Base-by-base conservation (phyloP, 352 stramenopile genomes). In the Pythium volutum region DNA sequence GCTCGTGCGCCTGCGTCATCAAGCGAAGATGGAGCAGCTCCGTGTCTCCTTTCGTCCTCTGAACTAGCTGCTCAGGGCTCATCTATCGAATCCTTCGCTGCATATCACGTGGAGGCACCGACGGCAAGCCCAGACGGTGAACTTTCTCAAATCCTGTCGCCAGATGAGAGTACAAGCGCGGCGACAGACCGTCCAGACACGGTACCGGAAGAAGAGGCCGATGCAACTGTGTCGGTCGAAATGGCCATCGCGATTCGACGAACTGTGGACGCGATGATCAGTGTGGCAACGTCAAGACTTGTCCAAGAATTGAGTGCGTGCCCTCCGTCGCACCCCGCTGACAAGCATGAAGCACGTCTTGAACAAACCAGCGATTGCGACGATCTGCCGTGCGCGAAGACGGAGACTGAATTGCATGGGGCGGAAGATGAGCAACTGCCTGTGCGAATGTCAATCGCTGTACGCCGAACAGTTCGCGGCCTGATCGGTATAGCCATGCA, bases 401-500 rank as follows among this genome's bases (percentile, higher is more conserved):
- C 15, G 25, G 46, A 50, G 23, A 18, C 14, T 22, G 43, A 50
- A 50, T 25, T 22, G 23, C 38, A 25, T 0, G 34, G 62, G 22
- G 53, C 55, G 11, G 20, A 64, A 0, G 22, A 55, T 9, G 53
- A 57, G 26, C 33, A 63, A 22, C 67, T 84, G 26, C 55, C 72
- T n/a, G 59, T 76, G 0, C 45, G 62, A 26, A 84, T 81, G 72
- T 73, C 72, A 15, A 61, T 80, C 31, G 67, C 73, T 16, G 70
- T 81, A 42, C 67, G 69, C 4, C 57, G 67, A 53, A 53, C 63
- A 20, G 73, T 84, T 10, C 70, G 69, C 49, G 70, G 67, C 26
- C 42, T 84, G 31, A 81, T 84, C 39, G 75, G 67, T 2, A 52
- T 76, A 29, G 80, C 75, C 0, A 67, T 84, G n/a, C 70, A 84